These are phyloP conservation scores for Coemansia reversa DNA, from an alignment of 192 early-diverging fungal species.

Conservation along the genomic window DNA sequence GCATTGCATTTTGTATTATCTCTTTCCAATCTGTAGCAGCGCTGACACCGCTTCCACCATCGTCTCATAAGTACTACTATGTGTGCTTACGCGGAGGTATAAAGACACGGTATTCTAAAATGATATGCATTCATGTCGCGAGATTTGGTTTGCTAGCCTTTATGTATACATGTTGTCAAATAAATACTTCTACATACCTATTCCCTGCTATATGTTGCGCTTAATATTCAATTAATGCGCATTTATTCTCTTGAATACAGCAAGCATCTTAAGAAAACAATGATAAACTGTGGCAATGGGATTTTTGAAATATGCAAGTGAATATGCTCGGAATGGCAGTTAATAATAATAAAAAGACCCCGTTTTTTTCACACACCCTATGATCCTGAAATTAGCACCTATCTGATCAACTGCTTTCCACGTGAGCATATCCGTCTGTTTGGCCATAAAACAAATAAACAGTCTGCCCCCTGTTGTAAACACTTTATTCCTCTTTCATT, in stretches of 20 bases:
- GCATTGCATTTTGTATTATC: constrained; percentile 8
- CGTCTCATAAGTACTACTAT: constrained; percentile 64
- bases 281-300: too few species aligned
- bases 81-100: not conserved
- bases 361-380: too few species aligned
- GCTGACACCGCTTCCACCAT: constrained; percentile 79
- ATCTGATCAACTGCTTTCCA: too few species aligned
- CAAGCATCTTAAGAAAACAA: too few species aligned
- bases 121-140: not conserved
- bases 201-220: not conserved
- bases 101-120: not conserved
- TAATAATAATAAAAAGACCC: too few species aligned
- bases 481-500: too few species aligned
- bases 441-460: too few species aligned
- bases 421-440: too few species aligned
- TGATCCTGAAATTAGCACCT: too few species aligned
- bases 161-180: not conserved
- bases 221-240: not conserved
- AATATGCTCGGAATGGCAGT: too few species aligned
- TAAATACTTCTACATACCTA: not conserved
- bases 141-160: not conserved
- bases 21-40: constrained; percentile 58
- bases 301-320: too few species aligned
- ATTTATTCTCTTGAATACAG: not conserved
- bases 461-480: too few species aligned